These are phyloP conservation scores for Aureobasidium musti DNA, from an alignment of 2,329 filamentous ascomycete species.

Conservation along the genomic window DNA sequence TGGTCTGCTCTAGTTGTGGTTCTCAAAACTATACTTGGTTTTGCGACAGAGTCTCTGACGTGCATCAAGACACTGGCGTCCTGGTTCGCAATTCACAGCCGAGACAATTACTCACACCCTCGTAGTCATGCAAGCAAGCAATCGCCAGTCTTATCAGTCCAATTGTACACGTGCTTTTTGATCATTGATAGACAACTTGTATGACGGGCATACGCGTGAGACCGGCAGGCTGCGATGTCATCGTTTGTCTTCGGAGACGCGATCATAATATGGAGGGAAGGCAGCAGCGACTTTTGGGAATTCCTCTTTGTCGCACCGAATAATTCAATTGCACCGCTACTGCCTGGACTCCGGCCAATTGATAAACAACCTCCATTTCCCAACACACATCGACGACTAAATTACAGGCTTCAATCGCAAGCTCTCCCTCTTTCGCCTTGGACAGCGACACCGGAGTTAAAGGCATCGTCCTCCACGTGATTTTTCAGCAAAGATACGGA, in stretches of 20 bases:
- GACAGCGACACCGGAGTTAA: slow-evolving; percentile 9
- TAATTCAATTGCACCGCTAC: not conserved
- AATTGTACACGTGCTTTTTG: not conserved
- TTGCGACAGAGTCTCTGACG: not conserved
- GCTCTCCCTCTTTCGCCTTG: not conserved
- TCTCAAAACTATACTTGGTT: not conserved
- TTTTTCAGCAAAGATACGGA: slow-evolving; percentile 21
- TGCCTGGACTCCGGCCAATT: not conserved
- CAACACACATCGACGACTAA: not conserved
- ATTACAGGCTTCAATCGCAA: not conserved
- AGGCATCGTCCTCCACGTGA: not conserved
- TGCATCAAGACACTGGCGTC: not conserved
- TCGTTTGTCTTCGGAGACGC: not conserved
- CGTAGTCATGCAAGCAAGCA: not conserved
- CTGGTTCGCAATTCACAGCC: not conserved
- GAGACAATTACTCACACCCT: not conserved
- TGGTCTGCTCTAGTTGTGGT: not conserved
- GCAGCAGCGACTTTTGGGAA: slow-evolving; percentile 10
- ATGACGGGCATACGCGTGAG: slow-evolving; percentile 23
- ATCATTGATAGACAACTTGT: not conserved
- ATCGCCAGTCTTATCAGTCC: slow-evolving; percentile 7
- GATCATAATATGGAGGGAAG: not conserved
- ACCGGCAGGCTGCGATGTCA: slow-evolving; percentile 18
- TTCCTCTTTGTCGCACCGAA: not conserved
- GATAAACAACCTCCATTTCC: not conserved